Base-by-base conservation (phyloP, 306 rosid species). In the Vigna unguiculata region DNA sequence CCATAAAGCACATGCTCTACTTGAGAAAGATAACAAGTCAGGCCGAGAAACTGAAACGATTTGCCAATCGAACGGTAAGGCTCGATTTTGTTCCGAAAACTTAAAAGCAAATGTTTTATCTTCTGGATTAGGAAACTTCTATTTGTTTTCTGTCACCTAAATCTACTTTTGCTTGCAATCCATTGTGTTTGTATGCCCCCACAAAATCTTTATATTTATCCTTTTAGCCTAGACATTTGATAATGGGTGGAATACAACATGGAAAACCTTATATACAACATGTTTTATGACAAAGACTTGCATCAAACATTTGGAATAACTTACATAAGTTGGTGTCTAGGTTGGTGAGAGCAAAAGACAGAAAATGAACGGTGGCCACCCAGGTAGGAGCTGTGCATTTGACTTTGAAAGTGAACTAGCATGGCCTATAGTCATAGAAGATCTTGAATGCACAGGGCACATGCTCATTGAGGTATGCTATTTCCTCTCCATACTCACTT, bases 351-450 rank as follows among this genome's bases (percentile, higher is more conserved):
- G 72, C 71, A 84, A 82, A n/a, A 86, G 82, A 32, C 69, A 65
- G 58, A 79, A 75, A 69, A 62, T 38, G 21, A 77, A 68, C 6
- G 66, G 72, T 19, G 45, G 65, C 8, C 81, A 81, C 64, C 79
- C 78, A n/a, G 98, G 96, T 54, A 85, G 91, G 55, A 90, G 89
- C 84, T 84, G 87, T 78, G 96, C 96, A 60, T 83, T 85, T 76
- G 96, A 90, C 47, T 43, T 88, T 47, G 88, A 87, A 43, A 83
- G 78, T 57, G 90, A 83, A 22, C 87, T 11, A 84, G 60, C 83
- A 15, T 92, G 88, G 78, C 98, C 97, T 62, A 89, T 95, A 53
- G 87, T 92, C 21, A 91, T 95, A 45, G 97, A 95, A 80, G 97
- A 95, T 82, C 92, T 95, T 32, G 93, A 87, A 75, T 53, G 79